Evolutionary conservation across 768 basidiomycete genomes (phyloP), one percentile per base, ranked within the genome.

Genomic region (Fomitopsis serialis): DNA sequence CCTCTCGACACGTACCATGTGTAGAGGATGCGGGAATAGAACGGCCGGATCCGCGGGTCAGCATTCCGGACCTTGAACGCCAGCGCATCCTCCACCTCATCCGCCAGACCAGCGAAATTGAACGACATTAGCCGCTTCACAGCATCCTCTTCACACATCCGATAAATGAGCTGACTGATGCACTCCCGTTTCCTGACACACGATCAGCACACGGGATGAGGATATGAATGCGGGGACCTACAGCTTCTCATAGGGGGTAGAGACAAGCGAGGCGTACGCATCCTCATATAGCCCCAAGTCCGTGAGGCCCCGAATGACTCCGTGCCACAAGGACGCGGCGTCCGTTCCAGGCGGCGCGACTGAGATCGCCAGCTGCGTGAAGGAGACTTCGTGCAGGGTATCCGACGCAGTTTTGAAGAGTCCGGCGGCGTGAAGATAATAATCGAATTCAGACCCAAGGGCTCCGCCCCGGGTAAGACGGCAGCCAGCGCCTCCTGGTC

Each of bases 61-160:
- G 87, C 86, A 67, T 98, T 96, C 55, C 95, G 82, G 7, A 93
- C 90, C 68, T 98, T 96, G 75, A 95, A 98, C 19, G 88, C 80
- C 40, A 99, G 74, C 15, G 87, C 84, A 42, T 81, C 83, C 72
- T 97, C 94, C 19, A 98, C 89, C 64, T 96, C 92, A 49, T 86
- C 83, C 42, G 85, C 79, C 55, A 95, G 77, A 0, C 89, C 92
- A 42, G 86, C 77, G 64, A 98, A 98, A 62, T 90, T 90, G 62
- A 92, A 84, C 8, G 82, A 71, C 66, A 93, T 82, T 12, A 98
- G 76, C 57, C 78, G 78, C 48, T 87, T 85, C 17, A 93, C 80
- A 34, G 89, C 84, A 63, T 87, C 80, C 53, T 86, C 84, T 66
- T 97, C 93, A 66, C 96, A 98, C 90, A 98, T 96, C 59, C 83